A percentile compares a stretch with the other conserved stretches of the same genome.
Conservation (phyloP, 2,329 filamentous ascomycete species). For the Stromatinia cepivora region DNA sequence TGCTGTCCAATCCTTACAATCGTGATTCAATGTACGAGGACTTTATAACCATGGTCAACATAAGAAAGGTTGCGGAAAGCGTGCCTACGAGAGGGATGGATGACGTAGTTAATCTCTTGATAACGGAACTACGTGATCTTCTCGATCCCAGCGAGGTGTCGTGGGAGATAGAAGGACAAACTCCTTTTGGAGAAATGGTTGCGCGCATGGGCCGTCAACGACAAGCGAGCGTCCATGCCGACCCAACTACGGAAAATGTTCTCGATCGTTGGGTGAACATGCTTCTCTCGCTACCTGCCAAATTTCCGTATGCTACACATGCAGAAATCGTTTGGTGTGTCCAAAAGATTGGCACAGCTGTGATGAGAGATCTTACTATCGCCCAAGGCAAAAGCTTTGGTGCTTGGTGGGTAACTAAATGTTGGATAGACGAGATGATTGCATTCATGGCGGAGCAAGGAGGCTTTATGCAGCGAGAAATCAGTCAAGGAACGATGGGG, state of each 20-base stretch:
- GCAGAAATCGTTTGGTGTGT: conserved; percentile 75
- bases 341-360: conserved; percentile 71
- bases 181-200: conserved; percentile 59
- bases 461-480: conserved; percentile 72
- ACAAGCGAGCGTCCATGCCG: conserved; percentile 42
- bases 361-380: conserved; percentile 79
- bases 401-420: conserved; percentile 95
- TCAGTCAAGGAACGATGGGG: conserved; percentile 41
- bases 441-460: conserved; percentile 86
- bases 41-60: conserved; percentile 69
- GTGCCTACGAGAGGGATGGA: conserved; percentile 65
- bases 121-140: conserved; percentile 68
- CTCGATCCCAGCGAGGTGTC: conserved; percentile 64
- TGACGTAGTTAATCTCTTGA: conserved; percentile 61
- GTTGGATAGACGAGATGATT: conserved; percentile 93
- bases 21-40: conserved; percentile 95
- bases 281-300: conserved; percentile 64
- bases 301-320: conserved; percentile 73
- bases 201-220: conserved; percentile 49
- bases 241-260: conserved; percentile 60
- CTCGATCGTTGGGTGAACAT: conserved; percentile 79
- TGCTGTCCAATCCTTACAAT: conserved; percentile 85
- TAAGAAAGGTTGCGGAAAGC: conserved; percentile 63
- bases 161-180: conserved; percentile 63
- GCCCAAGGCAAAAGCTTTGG: conserved; percentile 77